Evolutionary conservation across 2,329 filamentous ascomycete genomes (phyloP), one percentile per base, ranked within the genome.

Genomic region (Ceratocystiopsis sp.): DNA sequence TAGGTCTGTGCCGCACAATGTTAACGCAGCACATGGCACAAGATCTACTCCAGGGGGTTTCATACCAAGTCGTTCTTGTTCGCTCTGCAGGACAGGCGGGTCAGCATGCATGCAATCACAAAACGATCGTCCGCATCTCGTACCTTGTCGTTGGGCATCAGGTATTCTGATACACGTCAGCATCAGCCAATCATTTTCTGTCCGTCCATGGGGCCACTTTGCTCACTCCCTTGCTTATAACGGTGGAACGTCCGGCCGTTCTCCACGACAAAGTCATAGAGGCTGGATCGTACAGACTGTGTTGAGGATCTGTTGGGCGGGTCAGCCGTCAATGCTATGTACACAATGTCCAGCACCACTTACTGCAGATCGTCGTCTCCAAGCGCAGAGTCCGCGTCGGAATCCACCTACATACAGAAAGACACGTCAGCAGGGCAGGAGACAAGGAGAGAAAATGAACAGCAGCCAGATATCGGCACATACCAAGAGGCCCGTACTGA

Each of bases 251-350:
- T 50, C 34, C 47, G 42, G 3, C 49, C 49, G 34, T 49, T 45
- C 29, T 50, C 49, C n/a, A 49, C 46, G 37, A 49, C 46, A 42
- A 49, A 49, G n/a, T 49, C 49, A 43, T 49, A 50, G 18, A 50
- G 32, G 43, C 46, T 50, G 18, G 45, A 46, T 8, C 40, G 40
- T n/a, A 47, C 45, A 3, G 48, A 48, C 29, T 48, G 41, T 7
- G 45, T 48, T 0, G 46, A 46, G 7, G 42, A 47, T 29, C 48
- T 48, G 19, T 25, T 9, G 17, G 1, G 19, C 19, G 19, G 11
- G 33, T 15, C 5, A 21, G 29, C 11, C 16, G 29, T 18, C n/a
- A 21, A 11, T 1, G 9, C n/a, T 15, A 25, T 3, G 16, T 13
- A 16, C 18, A 13, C 11, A 19, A 7, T 11, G 25, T 18, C 10